Evolutionary conservation across 2,329 filamentous ascomycete genomes (phyloP).

Genomic region (Xylariaceae sp.): DNA sequence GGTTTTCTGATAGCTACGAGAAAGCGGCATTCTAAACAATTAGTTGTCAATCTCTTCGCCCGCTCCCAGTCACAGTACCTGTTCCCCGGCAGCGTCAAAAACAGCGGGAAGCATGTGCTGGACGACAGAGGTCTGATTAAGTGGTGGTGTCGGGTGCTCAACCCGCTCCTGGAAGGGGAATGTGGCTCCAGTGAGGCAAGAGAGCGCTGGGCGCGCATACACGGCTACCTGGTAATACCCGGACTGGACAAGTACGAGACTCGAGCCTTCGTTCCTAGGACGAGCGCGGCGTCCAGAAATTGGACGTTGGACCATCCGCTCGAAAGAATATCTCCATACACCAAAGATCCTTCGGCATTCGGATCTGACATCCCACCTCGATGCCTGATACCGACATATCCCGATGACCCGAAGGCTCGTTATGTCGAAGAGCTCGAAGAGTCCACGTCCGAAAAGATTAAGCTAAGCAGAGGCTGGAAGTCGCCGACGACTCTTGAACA

Average conservation of each 20-base stretch:
- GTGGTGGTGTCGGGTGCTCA: slow-evolving; percentile 90
- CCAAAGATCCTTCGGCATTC: slow-evolving; percentile 36
- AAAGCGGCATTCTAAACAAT: slow-evolving; percentile 55
- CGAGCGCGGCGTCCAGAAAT: slow-evolving; percentile 40
- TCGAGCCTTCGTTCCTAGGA: slow-evolving; percentile 64
- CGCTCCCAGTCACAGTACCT: slow-evolving; percentile 89
- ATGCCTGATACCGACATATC: slow-evolving; percentile 82
- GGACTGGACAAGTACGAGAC: slow-evolving; percentile 79
- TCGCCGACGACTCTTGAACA: slow-evolving; percentile 77
- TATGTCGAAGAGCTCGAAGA: slow-evolving; percentile 86
- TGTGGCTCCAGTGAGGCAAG: slow-evolving; percentile 23
- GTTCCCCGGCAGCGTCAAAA: slow-evolving; percentile 85
- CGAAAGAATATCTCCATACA: slow-evolving; percentile 54
- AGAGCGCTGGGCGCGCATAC: slow-evolving; percentile 40
- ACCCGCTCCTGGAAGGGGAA: slow-evolving; percentile 58
- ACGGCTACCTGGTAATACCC: slow-evolving; percentile 79
- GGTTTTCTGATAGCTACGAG: slow-evolving; percentile 63
- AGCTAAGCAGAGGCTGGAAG: slow-evolving; percentile 65
- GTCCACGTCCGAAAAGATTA: slow-evolving; percentile 45
- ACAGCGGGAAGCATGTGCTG: slow-evolving; percentile 78
- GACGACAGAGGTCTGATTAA: slow-evolving; percentile 84
- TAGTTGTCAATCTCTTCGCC: slow-evolving; percentile 85
- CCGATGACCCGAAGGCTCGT: slow-evolving; percentile 89
- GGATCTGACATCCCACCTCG: slow-evolving; percentile 59
- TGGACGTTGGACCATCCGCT: slow-evolving; percentile 71